phyloP scores from a whole-genome alignment of 1,139 yeast species.

The Pneumocystis murina region DNA sequence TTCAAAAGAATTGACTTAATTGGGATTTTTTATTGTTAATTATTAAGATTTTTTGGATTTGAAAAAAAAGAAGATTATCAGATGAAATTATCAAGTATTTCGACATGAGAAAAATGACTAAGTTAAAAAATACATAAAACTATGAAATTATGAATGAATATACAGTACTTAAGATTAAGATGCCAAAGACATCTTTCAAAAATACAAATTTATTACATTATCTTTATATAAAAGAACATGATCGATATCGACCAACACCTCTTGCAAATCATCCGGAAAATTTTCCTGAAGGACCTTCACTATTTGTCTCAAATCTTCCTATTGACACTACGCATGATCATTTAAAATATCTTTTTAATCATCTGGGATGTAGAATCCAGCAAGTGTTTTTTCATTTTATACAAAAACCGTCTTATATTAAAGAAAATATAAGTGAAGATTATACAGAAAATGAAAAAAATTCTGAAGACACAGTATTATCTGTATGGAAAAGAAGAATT shows the following conservation, averaged over 20 bases:
- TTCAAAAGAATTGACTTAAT: too few species aligned
- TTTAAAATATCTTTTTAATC: slow-evolving; percentile 11
- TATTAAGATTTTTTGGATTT: too few species aligned
- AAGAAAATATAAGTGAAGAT: background rate
- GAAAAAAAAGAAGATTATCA: too few species aligned
- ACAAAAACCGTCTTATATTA: slow-evolving; percentile 2
- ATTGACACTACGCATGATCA: slow-evolving; percentile 16
- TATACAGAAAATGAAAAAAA: background rate
- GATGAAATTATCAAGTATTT: too few species aligned
- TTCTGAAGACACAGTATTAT: background rate
- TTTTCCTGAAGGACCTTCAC: slow-evolving; percentile 4
- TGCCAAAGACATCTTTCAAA: background rate
- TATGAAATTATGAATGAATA: slow-evolving; percentile 1
- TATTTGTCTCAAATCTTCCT: slow-evolving; percentile 17
- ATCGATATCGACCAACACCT: background rate
- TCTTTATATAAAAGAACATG: slow-evolving; percentile 14
- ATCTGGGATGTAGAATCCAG: slow-evolving; percentile 11
- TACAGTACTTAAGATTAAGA: background rate
- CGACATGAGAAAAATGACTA: background rate
- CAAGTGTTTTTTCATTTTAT: slow-evolving; percentile 13
- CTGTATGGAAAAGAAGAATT: slow-evolving; percentile 3
- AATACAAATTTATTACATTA: slow-evolving; percentile 8
- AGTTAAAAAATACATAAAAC: background rate
- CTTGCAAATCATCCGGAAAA: slow-evolving; percentile 4
- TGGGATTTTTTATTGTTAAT: too few species aligned